Evolutionary conservation across 148 eudicot genomes (phyloP), one percentile per base, ranked within the genome.

Genomic region (Persicaria maculosa): DNA sequence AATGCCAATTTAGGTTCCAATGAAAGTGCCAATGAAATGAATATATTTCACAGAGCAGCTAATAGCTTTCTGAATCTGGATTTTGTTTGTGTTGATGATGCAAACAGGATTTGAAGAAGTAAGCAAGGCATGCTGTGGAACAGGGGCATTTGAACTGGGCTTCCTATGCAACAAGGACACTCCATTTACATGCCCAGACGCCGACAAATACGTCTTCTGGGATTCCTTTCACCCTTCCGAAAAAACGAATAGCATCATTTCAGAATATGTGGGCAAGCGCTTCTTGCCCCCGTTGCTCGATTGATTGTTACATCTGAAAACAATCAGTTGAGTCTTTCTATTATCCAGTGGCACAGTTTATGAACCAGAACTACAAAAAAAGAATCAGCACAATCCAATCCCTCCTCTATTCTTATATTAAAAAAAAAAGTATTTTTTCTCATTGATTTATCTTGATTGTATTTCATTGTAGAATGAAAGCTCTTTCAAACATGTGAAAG

Each of bases 161-260:
- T 4, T 11, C 8, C 2, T 61, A 31, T 88, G 92, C 76, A 86
- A 83, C 72, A 12, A 80, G 53, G 73, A 71, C 2, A 3, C 9
- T 31, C 75, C 83, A 25, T 43, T 62, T 0, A 46, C 83, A 10
- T 88, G 92, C 74, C 43, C 62, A 5, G 84, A 88, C 73, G 81
- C 75, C 1, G 79, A 89, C 43, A 88, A 84, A 45, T 84, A 88
- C 43, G 58, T 86, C 25, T 88, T 88, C 61, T 88, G 83, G 84
- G 90, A 87, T 78, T 54, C 88, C 20, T 74, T 84, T 25, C 91
- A 87, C 74, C 91, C 91, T 19, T 85, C 88, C 44, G 80, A 87
- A 58, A 82, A 40, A 71, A 46, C 73, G 19, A 71, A 71, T 25
- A 40, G 73, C 73, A 71, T 71, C 46, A 48, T 71, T 47, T 47